Conservation (phyloP, 345 rosid species). For the Erucastrum elatum region DNA sequence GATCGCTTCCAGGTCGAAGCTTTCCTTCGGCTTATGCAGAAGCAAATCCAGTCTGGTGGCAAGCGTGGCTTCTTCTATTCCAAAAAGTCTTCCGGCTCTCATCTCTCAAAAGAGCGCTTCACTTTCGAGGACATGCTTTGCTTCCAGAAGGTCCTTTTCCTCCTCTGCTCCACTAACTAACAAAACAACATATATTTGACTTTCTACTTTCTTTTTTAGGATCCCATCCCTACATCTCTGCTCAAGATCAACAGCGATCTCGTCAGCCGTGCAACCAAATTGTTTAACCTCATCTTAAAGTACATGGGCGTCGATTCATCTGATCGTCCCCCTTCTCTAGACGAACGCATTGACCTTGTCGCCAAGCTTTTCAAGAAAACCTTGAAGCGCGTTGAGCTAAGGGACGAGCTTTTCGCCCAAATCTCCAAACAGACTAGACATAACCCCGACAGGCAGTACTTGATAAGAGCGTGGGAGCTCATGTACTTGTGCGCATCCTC, state of each 20-base stretch:
- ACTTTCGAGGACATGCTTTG: conserved; percentile 96
- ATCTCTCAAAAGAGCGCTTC: conserved; percentile 70
- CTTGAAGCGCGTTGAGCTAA: conserved; percentile 86
- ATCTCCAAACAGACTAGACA: conserved; percentile 96
- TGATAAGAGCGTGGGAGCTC: conserved; percentile 92
- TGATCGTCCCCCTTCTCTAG: conserved; percentile 58
- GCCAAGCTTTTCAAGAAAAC: conserved; percentile 86
- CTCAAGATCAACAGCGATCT: conserved; percentile 83
- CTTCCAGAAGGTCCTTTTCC: conserved; percentile 74
- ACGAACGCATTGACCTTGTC: conserved; percentile 85
- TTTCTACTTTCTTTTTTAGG: conserved; percentile 43
- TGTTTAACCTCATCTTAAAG: conserved; percentile 83
- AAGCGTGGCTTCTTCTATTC: conserved; percentile 82
- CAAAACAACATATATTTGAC: too few species aligned
- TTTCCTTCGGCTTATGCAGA: conserved; percentile 89
- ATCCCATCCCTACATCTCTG: conserved; percentile 90
- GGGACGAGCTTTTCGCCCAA: conserved; percentile 96
- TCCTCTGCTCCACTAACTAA: too few species aligned
- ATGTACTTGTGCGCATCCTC: conserved; percentile 94
- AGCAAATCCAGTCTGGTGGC: conserved; percentile 86
- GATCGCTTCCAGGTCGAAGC: conserved; percentile 98
- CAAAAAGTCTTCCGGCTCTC: conserved; percentile 69
- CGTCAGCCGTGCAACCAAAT: conserved; percentile 77
- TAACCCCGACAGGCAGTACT: conserved; percentile 71
- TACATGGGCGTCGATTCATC: conserved; percentile 93